Evolutionary conservation across 75 land plant genomes (phyloP), one percentile per base, ranked within the genome.

Genomic region (Selaginella moellendorffii): DNA sequence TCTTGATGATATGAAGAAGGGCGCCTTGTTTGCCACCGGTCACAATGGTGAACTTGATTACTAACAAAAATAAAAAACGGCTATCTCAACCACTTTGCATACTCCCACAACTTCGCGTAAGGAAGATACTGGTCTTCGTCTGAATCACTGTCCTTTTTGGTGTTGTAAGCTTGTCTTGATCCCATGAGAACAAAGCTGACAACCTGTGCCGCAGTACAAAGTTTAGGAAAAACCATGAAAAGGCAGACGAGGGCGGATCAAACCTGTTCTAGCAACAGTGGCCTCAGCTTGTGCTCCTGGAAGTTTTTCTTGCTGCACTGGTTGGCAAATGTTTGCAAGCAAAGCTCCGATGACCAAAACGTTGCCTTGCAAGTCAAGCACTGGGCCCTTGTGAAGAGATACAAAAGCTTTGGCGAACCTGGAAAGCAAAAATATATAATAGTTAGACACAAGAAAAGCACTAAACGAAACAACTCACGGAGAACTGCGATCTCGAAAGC

Each of bases 101-200:
- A 78, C 5, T 77, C 78, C 84, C 84, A 81, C 19, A 75, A 63
- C 54, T 61, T 72, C 26, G 64, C 53, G 1, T 69, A 19, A 18
- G 29, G 60, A 10, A 58, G 65, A 24, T 66, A 28, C 30, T 23
- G 30, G 8, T 19, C 62, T 53, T 31, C 82, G 22, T 80, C 79
- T 26, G 79, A 70, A 61, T 82, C 84, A 61, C 71, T 76, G 28
- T 82, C 85, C 53, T 79, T 82, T 10, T 76, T 79, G 12, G 75
- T 72, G 28, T 74, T 72, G 17, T 42, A 70, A 9, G 27, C 2
- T 1, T 26, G 58, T 12, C 30, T 54, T 5, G 61, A 29, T 22
- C 65, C 79, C 12, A 66, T 61, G 21, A 76, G 46, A 2, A 82
- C 36, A 53, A 70, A 82, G 24, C 76, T 71, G 1, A 79, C 73